Evolutionary conservation across 2,329 filamentous ascomycete species (phyloP).

Genomic region (Fusarium albosuccineum): DNA sequence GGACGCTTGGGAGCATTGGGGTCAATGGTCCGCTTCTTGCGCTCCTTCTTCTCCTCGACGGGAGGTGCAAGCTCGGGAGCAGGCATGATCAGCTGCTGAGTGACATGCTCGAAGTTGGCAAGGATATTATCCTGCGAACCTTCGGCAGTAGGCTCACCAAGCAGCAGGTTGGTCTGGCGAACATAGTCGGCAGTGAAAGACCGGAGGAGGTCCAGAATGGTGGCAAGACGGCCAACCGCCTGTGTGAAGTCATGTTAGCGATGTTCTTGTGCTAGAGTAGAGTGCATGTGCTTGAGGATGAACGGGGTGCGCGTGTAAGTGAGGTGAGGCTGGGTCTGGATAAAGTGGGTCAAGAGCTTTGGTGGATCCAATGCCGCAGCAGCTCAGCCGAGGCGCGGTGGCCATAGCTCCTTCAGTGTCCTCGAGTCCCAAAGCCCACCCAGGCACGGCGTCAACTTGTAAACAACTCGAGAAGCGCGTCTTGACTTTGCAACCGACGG

Average conservation of each 20-base stretch:
- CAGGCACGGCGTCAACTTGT: conserved; percentile 24
- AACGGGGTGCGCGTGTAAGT: conserved; percentile 17
- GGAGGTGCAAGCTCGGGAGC: conserved; percentile 57
- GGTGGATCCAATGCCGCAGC: conserved; percentile 21
- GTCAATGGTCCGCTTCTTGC: conserved; percentile 88
- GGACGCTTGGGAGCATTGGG: conserved; percentile 96
- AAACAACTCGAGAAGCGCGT: conserved; percentile 37
- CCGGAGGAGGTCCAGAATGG: conserved; percentile 83
- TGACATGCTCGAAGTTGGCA: conserved; percentile 66
- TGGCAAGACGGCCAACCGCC: conserved; percentile 72
- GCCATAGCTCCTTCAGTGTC: conserved; percentile 39
- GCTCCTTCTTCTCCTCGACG: conserved; percentile 83
- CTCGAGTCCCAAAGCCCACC: conserved; percentile 3
- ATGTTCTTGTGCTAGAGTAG: not conserved
- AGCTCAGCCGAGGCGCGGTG: conserved; percentile 24
- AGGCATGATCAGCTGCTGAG: conserved; percentile 60
- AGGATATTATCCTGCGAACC: conserved; percentile 59
- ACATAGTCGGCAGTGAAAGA: conserved; percentile 87
- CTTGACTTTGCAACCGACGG: not conserved
- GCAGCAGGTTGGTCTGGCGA: conserved; percentile 86
- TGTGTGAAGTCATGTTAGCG: conserved; percentile 57
- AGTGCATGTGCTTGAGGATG: not conserved
- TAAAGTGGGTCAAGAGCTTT: conserved; percentile 22
- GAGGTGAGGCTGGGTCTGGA: not conserved
- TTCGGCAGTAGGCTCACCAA: conserved; percentile 72